Base-by-base conservation (phyloP, 257 asterid species). In the Hygrophila difformis region DNA sequence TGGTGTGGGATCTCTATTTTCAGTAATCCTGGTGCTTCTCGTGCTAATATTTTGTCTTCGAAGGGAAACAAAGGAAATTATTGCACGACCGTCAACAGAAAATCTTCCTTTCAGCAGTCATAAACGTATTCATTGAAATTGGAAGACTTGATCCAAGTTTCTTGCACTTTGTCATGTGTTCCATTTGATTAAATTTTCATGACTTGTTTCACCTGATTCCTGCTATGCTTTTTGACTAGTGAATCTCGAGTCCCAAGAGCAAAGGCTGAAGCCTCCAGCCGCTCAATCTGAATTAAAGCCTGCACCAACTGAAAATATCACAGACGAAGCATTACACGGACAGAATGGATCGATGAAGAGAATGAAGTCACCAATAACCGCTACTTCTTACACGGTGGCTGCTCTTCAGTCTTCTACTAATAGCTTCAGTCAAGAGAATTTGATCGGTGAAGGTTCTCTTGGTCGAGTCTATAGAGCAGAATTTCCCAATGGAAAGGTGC, bases 381-480 rank as follows among this genome's bases (percentile, higher is more conserved):
- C 89, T 54, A 67, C 93, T 26, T 56, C 97, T 16, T 91, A 78
- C 55, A 70, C 95, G 18, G 94, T 91, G 18, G 97, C 97, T 55
- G 51, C 85, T 39, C 89, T 91, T 62, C 99, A 91, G 71, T 76
- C 81, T 40, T 84, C 94, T 31, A 81, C 99, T 42, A 83, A 91
- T 63, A 91, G 95, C 82, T 91, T 91, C 69, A 72, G 93, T 65
- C 99, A 91, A 81, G 99, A 86, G 65, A 86, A 81, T 62, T 71
- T 91, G 36, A 64, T 86, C 19, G 99, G 97, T 48, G 99, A 91
- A 81, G 99, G 99, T 34, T 91, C 99, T 24, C 84, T 80, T 40
- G 99, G 99, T 49, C 95, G 99, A 47, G 99, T 91, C 43, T 91
- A 91, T 55, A 74, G 75, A 62, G 99, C 95, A 44, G 95, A 80